Conservation (phyloP, 2,329 filamentous ascomycete species). For the Sporothrix dimorphospora region DNA sequence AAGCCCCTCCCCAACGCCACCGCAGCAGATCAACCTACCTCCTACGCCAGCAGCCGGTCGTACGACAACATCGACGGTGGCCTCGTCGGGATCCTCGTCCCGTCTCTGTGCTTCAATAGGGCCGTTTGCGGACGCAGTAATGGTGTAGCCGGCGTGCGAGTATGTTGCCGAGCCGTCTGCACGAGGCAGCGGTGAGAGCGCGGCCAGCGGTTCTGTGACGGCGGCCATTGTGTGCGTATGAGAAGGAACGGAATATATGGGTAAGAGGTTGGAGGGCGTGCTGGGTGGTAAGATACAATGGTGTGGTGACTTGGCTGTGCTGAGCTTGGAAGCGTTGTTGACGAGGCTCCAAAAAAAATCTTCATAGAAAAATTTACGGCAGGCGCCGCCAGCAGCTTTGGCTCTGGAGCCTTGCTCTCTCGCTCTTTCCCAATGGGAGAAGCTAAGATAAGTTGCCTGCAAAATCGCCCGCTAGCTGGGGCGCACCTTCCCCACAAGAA, state of each 20-base stretch:
- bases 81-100: constrained; percentile 91
- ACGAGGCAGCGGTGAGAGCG: constrained; percentile 64
- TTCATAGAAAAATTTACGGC: constrained; percentile 27
- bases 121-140: constrained; percentile 87
- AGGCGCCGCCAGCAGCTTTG: neutral
- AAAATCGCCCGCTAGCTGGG: neutral
- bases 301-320: neutral
- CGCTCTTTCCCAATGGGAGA: neutral
- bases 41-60: constrained; percentile 83
- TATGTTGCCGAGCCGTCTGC: constrained; percentile 82
- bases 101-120: constrained; percentile 86
- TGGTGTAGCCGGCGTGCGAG: constrained; percentile 73
- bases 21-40: constrained; percentile 54
- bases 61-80: constrained; percentile 85
- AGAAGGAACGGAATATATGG: neutral
- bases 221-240: constrained; percentile 47
- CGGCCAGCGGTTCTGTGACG: constrained; percentile 53
- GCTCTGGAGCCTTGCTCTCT: constrained; percentile 5
- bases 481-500: neutral
- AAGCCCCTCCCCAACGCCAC: neutral
- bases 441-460: neutral
- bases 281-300: neutral
- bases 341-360: neutral
- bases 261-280: neutral
- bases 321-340: neutral